Conservation (phyloP, 2,329 filamentous ascomycete genomes). For the Alternaria atra region DNA sequence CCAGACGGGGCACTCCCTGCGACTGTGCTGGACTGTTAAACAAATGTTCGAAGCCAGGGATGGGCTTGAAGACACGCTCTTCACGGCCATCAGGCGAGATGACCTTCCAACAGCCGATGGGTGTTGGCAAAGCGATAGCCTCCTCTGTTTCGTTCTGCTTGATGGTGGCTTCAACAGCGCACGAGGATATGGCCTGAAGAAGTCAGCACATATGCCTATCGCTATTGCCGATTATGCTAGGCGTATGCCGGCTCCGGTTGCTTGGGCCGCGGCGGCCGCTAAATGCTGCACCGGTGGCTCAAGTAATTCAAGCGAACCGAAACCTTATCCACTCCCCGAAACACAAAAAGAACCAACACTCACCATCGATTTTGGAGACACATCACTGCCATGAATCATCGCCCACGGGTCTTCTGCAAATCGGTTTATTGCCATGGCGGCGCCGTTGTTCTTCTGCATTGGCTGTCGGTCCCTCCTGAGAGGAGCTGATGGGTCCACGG, state of each 20-base stretch:
- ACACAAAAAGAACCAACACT: slow-evolving; percentile 8
- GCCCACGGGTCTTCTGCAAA: slow-evolving; percentile 14
- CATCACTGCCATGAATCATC: not conserved
- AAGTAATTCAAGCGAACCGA: slow-evolving; percentile 14
- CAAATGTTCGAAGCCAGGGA: slow-evolving; percentile 39
- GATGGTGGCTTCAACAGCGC: not conserved
- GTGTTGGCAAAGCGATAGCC: slow-evolving; percentile 24
- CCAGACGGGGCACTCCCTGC: not conserved
- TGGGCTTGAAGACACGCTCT: slow-evolving; percentile 30
- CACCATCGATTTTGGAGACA: not conserved
- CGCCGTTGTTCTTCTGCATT: not conserved
- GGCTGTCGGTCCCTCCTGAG: not conserved
- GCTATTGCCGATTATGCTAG: not conserved
- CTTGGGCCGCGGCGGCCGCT: slow-evolving; percentile 10
- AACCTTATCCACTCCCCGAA: slow-evolving; percentile 17
- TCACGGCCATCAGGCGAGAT: slow-evolving; percentile 32
- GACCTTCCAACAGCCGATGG: slow-evolving; percentile 31
- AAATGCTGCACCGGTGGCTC: not conserved
- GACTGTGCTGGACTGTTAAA: slow-evolving; percentile 17
- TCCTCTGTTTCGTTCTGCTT: slow-evolving; percentile 8
- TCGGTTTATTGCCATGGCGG: slow-evolving; percentile 1
- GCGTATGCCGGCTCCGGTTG: not conserved
- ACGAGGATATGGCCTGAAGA: slow-evolving; percentile 8
- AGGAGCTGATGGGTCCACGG: not conserved
- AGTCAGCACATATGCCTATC: slow-evolving; percentile 6